These are phyloP conservation scores for Hygrophorus russula DNA, from an alignment of 768 basidiomycete species.

Conservation along the genomic window DNA sequence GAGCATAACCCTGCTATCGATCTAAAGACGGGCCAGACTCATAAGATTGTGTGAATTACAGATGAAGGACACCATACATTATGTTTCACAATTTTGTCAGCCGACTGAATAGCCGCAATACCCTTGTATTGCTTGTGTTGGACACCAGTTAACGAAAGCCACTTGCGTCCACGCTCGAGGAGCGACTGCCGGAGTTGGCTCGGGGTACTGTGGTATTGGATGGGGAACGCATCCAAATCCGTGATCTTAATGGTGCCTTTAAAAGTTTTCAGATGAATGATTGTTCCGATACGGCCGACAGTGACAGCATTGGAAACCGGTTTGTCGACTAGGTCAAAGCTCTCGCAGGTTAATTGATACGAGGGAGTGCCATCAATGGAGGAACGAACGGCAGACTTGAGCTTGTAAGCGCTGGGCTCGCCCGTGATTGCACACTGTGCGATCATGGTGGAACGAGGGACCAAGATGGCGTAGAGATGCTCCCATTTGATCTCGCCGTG, in stretches of 20 bases:
- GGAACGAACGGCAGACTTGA: conserved; percentile 28
- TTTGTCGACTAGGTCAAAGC: conserved; percentile 38
- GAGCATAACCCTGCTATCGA: conserved; percentile 49
- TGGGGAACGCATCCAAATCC: conserved; percentile 38
- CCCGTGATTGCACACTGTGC: conserved; percentile 43
- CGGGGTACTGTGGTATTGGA: conserved; percentile 38
- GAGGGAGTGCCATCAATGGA: conserved; percentile 22
- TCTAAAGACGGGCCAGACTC: conserved; percentile 17
- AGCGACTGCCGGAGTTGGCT: conserved; percentile 29
- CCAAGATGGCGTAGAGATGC: conserved; percentile 42
- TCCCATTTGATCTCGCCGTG: conserved; percentile 51
- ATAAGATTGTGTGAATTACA: not conserved
- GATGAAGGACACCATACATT: conserved; percentile 23
- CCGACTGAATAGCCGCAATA: conserved; percentile 22
- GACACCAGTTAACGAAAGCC: conserved; percentile 39
- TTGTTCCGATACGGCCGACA: conserved; percentile 19
- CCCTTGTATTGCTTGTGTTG: conserved; percentile 51
- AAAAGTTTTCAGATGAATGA: conserved; percentile 30
- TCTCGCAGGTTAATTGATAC: conserved; percentile 39
- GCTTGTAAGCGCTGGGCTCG: conserved; percentile 37
- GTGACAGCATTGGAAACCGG: conserved; percentile 15
- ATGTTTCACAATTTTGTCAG: conserved; percentile 31
- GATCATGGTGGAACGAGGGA: conserved; percentile 40
- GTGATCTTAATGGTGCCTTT: conserved; percentile 41
- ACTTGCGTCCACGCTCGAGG: conserved; percentile 42